Evolutionary conservation across 306 rosid species (phyloP).

Genomic region (Hippophae gyantsensis): DNA sequence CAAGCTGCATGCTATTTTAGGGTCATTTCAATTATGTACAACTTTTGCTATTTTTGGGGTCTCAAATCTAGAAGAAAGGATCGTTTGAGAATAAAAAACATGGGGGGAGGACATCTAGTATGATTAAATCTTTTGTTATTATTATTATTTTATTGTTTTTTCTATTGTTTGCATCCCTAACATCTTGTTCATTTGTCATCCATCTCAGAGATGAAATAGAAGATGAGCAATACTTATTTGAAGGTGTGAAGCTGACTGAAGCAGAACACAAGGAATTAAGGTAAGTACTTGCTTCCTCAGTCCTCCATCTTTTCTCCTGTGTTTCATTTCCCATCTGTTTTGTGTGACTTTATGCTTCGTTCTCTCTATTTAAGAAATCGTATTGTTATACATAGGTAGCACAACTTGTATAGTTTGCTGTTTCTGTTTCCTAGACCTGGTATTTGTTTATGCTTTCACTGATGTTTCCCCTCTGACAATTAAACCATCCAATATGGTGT

Average conservation of each 20-base stretch:
- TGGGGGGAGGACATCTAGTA: too few species aligned
- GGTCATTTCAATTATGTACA: too few species aligned
- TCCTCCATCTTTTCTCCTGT: conserved; percentile 3
- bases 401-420: too few species aligned
- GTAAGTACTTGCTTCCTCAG: conserved; percentile 24
- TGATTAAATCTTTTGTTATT: background rate
- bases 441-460: too few species aligned
- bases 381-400: too few species aligned
- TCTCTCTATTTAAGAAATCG: background rate
- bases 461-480: too few species aligned
- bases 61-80: too few species aligned
- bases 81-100: too few species aligned
- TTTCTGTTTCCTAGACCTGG: too few species aligned
- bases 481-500: too few species aligned
- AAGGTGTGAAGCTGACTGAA: conserved; percentile 63
- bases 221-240: conserved; percentile 88
- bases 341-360: background rate
- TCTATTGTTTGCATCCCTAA: background rate
- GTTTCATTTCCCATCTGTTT: background rate
- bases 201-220: conserved; percentile 70
- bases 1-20: too few species aligned
- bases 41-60: too few species aligned
- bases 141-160: background rate
- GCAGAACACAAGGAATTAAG: conserved; percentile 52
- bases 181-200: conserved; percentile 8